phyloP scores from a whole-genome alignment of 179 eudicot genomes.

The Corrigiola litoralis region DNA sequence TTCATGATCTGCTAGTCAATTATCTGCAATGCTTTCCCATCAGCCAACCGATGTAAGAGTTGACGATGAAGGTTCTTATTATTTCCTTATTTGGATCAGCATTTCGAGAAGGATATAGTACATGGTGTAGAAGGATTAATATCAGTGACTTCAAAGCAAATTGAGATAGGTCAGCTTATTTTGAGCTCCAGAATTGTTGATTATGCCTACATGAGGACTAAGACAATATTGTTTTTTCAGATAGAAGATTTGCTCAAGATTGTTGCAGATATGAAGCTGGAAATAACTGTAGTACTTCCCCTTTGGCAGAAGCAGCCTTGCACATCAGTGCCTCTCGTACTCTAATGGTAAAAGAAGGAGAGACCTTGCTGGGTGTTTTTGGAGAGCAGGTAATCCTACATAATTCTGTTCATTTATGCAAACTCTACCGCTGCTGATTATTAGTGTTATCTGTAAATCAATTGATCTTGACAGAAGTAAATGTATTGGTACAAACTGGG shows the following conservation, averaged over 20 bases:
- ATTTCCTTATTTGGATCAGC: slow-evolving; percentile 41
- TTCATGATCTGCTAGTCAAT: background rate
- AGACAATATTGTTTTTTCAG: slow-evolving; percentile 33
- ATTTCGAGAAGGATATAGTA: slow-evolving; percentile 69
- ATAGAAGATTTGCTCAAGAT: slow-evolving; percentile 64
- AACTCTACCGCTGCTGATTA: background rate
- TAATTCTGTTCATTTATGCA: background rate
- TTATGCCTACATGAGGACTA: slow-evolving; percentile 6
- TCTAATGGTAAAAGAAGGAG: slow-evolving; percentile 58
- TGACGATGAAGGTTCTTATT: slow-evolving; percentile 11
- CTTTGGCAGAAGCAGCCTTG: slow-evolving; percentile 56
- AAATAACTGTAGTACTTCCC: slow-evolving; percentile 40
- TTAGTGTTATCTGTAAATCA: too few species aligned
- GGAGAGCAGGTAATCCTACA: slow-evolving; percentile 50
- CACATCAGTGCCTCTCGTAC: slow-evolving; percentile 51
- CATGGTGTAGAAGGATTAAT: slow-evolving; percentile 65
- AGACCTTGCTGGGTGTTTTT: slow-evolving; percentile 50
- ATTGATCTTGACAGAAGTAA: too few species aligned
- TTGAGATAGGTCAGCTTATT: slow-evolving; percentile 54
- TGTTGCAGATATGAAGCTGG: slow-evolving; percentile 62
- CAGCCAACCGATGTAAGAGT: background rate
- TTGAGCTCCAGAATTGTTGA: background rate
- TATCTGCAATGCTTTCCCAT: background rate
- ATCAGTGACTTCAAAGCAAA: slow-evolving; percentile 63
- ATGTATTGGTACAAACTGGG: too few species aligned